phyloP scores from a whole-genome alignment of 2,329 filamentous ascomycete species.

The Pseudocercospora eumusae region DNA sequence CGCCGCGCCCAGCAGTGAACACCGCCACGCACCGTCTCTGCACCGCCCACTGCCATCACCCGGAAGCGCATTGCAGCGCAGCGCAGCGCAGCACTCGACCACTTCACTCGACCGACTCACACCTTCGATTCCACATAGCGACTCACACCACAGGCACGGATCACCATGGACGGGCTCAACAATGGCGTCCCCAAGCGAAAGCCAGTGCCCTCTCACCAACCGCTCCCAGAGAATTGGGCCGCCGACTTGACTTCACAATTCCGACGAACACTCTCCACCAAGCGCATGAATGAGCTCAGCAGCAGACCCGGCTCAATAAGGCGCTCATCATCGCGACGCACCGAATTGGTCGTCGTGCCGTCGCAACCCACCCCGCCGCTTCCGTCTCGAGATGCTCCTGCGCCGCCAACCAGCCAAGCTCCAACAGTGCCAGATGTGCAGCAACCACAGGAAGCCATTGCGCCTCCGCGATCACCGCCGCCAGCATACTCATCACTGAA shows the following conservation, averaged over 20 bases:
- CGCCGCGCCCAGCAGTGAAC: neutral
- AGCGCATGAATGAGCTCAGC: slow-evolving; percentile 77
- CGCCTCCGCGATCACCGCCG: slow-evolving; percentile 43
- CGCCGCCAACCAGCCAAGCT: slow-evolving; percentile 30
- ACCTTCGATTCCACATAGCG: neutral
- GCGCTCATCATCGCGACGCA: slow-evolving; percentile 60
- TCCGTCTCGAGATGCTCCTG: slow-evolving; percentile 23
- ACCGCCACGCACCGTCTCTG: neutral
- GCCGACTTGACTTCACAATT: slow-evolving; percentile 79
- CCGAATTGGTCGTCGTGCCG: slow-evolving; percentile 33
- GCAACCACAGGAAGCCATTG: slow-evolving; percentile 23
- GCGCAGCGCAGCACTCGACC: neutral
- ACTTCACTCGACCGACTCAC: neutral
- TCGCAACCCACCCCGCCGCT: slow-evolving; percentile 22
- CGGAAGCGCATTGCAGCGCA: neutral
- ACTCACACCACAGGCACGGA: neutral
- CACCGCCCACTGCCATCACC: neutral
- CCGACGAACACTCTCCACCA: slow-evolving; percentile 81
- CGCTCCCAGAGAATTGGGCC: slow-evolving; percentile 66
- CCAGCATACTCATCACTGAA: slow-evolving; percentile 64
- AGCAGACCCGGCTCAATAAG: slow-evolving; percentile 46
- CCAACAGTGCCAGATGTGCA: slow-evolving; percentile 37
- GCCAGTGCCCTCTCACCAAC: slow-evolving; percentile 32
- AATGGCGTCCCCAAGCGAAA: slow-evolving; percentile 37
- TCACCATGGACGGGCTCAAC: slow-evolving; percentile 32